Evolutionary conservation across 1,139 yeast species (phyloP).

Genomic region (Suzukiozyma palmioleophila): DNA sequence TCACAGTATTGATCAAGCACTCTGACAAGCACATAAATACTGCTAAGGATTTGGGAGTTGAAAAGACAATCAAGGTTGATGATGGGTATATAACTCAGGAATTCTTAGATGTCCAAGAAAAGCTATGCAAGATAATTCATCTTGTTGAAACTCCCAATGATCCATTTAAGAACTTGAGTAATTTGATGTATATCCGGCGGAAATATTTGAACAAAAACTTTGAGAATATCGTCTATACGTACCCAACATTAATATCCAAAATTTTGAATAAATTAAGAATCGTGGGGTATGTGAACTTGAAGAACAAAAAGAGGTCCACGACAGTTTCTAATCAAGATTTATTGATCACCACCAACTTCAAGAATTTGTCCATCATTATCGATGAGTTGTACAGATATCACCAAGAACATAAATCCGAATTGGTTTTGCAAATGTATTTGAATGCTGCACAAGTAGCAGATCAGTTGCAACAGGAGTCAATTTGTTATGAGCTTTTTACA

Average conservation of each 20-base stretch:
- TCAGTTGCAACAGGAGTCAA: constrained; percentile 50
- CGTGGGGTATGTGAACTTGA: constrained; percentile 27
- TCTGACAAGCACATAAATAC: constrained; percentile 24
- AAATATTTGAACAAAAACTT: constrained; percentile 52
- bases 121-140: constrained; percentile 67
- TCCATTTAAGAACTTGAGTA: constrained; percentile 48
- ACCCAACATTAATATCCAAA: constrained; percentile 67
- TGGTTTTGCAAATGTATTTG: constrained; percentile 48
- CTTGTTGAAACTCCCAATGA: constrained; percentile 46
- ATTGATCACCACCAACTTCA: constrained; percentile 53
- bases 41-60: constrained; percentile 35
- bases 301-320: constrained; percentile 14
- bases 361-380: constrained; percentile 66
- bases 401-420: constrained; percentile 44
- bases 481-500: constrained; percentile 85
- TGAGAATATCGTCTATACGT: constrained; percentile 56
- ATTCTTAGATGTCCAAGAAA: constrained; percentile 56
- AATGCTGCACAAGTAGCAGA: constrained; percentile 70
- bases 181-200: constrained; percentile 54
- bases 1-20: constrained; percentile 34
- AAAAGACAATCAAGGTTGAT: constrained; percentile 27
- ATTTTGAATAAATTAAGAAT: constrained; percentile 59
- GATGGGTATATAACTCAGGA: constrained; percentile 32
- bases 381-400: constrained; percentile 59
- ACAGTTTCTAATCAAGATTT: constrained; percentile 20